Base-by-base conservation (phyloP, 768 basidiomycete genomes). In the Macrolepiota albuminosa region DNA sequence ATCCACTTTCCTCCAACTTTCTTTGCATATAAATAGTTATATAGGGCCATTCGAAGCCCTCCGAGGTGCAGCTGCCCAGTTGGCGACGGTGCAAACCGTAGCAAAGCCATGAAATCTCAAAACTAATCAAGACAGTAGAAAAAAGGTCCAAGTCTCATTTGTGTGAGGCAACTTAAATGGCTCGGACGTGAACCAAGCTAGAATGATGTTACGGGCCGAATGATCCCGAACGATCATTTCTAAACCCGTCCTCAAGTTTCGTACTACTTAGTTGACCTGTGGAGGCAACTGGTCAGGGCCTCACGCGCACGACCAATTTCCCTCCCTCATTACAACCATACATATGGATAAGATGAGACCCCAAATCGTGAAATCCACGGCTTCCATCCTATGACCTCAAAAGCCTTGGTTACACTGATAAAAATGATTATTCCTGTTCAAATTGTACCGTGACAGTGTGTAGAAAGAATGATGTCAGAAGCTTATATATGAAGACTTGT, bases 61-160 rank as follows among this genome's bases (percentile, higher is more conserved):
- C 97, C 97, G 2, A 99, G 85, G 72, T 99, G 97, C 5, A 98
- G 77, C 36, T 88, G 82, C 1, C 97, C 97, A 0, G 97, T 99
- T 1, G 97, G 97, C 1, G 97, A 98, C 1, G 97, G 97, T 2
- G 96, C 97, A 72, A 99, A 98, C 16, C 97, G 87, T 16, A 98
- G 73, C 18, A 94, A 77, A 11, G 80, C 81, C 78, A 86, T 86
- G 18, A 9, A 33, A 1, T 42, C 29, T 54, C 18, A 53, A 29
- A 4, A 42, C 10, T 9, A 2, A 33, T 50, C 33, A 21, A 33
- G 21, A 51, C 29, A 26, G 40, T 31, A n/a, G 18, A 37, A 18
- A 7, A n/a, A n/a, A 42, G 7, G 26, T 24, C 8, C 24, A 39
- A 16, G 52, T 40, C 16, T 37, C 14, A 11, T n/a, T 7, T 24